phyloP scores from a whole-genome alignment of 2,329 filamentous ascomycete genomes.

The Bipolaris gigantea region DNA sequence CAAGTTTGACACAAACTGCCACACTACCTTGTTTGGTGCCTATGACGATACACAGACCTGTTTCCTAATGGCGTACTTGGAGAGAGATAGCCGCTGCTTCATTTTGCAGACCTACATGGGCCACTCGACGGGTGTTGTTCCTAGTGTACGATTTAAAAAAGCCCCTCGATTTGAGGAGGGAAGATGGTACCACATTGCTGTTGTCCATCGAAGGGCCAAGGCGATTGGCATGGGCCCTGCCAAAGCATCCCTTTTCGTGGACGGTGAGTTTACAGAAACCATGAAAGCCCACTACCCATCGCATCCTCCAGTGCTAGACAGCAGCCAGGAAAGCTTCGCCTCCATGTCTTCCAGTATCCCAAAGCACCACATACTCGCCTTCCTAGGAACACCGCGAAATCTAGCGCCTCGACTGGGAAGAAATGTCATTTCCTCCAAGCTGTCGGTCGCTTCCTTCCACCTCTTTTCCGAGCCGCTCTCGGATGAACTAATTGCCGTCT shows the following conservation, averaged over 20 bases:
- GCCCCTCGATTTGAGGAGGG: constrained; percentile 73
- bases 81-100: constrained; percentile 89
- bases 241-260: constrained; percentile 84
- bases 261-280: constrained; percentile 93
- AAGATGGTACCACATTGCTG: constrained; percentile 89
- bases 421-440: constrained; percentile 73
- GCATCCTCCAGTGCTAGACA: constrained; percentile 66
- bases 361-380: constrained; percentile 78
- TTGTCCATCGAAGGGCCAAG: constrained; percentile 81
- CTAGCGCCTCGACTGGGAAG: constrained; percentile 75
- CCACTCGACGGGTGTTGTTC: constrained; percentile 64
- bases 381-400: constrained; percentile 88
- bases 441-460: constrained; percentile 88
- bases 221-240: constrained; percentile 66
- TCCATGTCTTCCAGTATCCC: constrained; percentile 64
- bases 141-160: constrained; percentile 94
- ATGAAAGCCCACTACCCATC: constrained; percentile 85
- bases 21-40: constrained; percentile 94
- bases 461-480: constrained; percentile 85
- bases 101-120: constrained; percentile 95
- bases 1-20: constrained; percentile 77
- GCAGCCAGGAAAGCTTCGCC: constrained; percentile 68
- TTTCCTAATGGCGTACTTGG: constrained; percentile 90
- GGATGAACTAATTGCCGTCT: constrained; percentile 88
- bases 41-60: constrained; percentile 92